Conservation (phyloP, 805 yeast species). For the Yueomyces sinensis region DNA sequence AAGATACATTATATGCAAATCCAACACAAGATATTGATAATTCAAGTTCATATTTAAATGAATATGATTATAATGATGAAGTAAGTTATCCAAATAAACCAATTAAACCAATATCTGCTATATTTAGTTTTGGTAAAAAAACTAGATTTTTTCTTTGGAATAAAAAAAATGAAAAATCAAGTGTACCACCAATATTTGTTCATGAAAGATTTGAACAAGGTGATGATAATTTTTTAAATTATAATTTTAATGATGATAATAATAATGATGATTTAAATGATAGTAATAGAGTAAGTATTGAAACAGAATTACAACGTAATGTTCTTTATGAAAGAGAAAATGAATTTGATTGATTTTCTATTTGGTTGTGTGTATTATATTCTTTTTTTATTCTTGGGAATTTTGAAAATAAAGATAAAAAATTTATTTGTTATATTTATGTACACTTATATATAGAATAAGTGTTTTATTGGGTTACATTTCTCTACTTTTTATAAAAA, state of each 20-base stretch:
- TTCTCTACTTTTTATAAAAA: too few species aligned
- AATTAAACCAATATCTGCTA: background rate
- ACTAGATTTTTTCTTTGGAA: conserved; percentile 7
- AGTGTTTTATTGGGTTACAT: too few species aligned
- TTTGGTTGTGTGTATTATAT: too few species aligned
- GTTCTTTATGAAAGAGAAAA: conserved; percentile 10
- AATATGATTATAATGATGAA: background rate
- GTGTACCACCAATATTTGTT: background rate
- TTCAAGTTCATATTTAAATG: background rate
- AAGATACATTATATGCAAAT: conserved; percentile 17
- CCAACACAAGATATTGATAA: conserved; percentile 10
- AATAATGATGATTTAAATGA: background rate
- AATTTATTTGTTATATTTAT: too few species aligned
- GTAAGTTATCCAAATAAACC: too few species aligned
- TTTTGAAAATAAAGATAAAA: too few species aligned
- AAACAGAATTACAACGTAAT: conserved; percentile 21
- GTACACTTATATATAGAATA: too few species aligned
- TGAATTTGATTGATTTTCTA: background rate
- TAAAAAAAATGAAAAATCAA: conserved; percentile 3
- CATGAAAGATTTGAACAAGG: background rate
- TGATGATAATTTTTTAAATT: background rate
- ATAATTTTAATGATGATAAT: background rate
- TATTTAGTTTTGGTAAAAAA: conserved; percentile 2
- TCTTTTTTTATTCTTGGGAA: too few species aligned
- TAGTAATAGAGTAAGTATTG: conserved; percentile 12